Base-by-base conservation (phyloP, 225 moss, liverwort and hornwort genomes). In the Pleurozium schreberi region DNA sequence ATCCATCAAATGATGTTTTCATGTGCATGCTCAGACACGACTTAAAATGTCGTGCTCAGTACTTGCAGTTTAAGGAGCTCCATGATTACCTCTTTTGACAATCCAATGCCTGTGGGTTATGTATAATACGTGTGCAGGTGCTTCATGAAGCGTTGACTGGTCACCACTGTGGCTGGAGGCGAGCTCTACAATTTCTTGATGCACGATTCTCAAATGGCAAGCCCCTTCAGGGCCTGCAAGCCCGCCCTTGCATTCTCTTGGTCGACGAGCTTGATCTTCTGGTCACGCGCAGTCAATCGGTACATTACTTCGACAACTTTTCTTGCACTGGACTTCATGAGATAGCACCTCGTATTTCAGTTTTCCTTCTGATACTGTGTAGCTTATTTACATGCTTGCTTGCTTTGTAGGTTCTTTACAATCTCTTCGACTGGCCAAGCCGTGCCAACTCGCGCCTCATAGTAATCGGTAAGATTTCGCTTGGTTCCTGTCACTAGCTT, bases 381-480 rank as follows among this genome's bases (percentile, higher is more conserved):
- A 42, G 26, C 75, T 77, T 12, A 86, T 68, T 33, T 57, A 53
- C 64, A 65, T 78, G 28, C 50, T 78, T 86, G 20, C 53, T 78
- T 83, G 84, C 50, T 55, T 33, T 92, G 58, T 91, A 99, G 98
- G 99, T 97, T 68, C 94, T 99, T 43, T 99, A 99, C 90, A 96
- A 99, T 85, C 95, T 99, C 60, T 97, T 99, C 88, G 96, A 99
- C 84, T 99, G 99, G 99, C 99, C 99, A 71, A 93, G 90, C 78
- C 96, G 95, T 86, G 92, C 96, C 23, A 95, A 96, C 88, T 96
- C 99, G 49, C 95, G 96, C 81, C 93, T 99, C 82, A 93, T 99
- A 52, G 96, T 99, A 27, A 99, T 99, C 82, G 98, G 98, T 98
- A 93, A 87, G 86, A 26, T 30, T 49, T 67, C 66, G 50, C 59